Conservation (phyloP, 164 flowering plant genomes). For the Vitis vinifera region ASM3070453v1 NC_081815.1:7836501-7837000, state of each 20-base stretch:
- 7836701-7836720: no score
- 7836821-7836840: conserved; percentile 99
- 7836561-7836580: no score
- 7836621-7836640: no score
- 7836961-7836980: neutral
- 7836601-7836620: no score
- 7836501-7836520: conserved; percentile 99
- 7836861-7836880: conserved; percentile 47
- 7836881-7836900: conserved; percentile 37
- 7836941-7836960: conserved; percentile 35
- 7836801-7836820: conserved; percentile 99
- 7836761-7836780: conserved; percentile 1
- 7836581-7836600: no score
- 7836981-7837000: neutral
- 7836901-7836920: conserved; percentile 37
- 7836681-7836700: neutral
- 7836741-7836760: conserved; percentile 2
- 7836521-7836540: conserved; percentile 87
- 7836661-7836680: neutral
- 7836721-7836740: neutral
- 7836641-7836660: no score
- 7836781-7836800: conserved; percentile 4
- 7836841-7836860: conserved; percentile 84
- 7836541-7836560: neutral
- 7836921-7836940: conserved; percentile 49